These are phyloP conservation scores for Solanum clarkiae DNA, from an alignment of 257 asterid genomes.

Conservation along the genomic window DNA sequence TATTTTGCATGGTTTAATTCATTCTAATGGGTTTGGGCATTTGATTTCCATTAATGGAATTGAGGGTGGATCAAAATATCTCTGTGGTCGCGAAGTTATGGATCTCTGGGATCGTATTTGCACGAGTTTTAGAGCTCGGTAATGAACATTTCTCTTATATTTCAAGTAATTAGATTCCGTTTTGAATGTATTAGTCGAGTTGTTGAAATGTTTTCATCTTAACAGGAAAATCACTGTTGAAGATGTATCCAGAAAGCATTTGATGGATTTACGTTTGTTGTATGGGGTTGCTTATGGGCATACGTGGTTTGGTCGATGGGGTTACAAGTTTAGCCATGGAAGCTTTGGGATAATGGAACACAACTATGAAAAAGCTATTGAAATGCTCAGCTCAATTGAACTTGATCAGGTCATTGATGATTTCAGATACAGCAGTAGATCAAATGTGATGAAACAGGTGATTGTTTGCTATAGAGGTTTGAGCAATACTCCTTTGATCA, in stretches of 20 bases:
- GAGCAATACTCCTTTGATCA: slow-evolving; percentile 39
- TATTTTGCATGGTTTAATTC: slow-evolving; percentile 78
- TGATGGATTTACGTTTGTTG: slow-evolving; percentile 70
- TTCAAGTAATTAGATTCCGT: not conserved
- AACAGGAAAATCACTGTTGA: slow-evolving; percentile 69
- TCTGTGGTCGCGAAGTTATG: slow-evolving; percentile 66
- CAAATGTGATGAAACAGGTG: slow-evolving; percentile 27
- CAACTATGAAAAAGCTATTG: slow-evolving; percentile 50
- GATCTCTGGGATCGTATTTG: slow-evolving; percentile 94
- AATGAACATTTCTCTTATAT: not conserved
- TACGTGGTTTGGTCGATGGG: slow-evolving; percentile 94
- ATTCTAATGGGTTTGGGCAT: slow-evolving; percentile 85
- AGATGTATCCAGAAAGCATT: slow-evolving; percentile 65
- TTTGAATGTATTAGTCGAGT: not conserved
- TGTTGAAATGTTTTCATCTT: not conserved
- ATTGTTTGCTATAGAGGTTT: slow-evolving; percentile 44
- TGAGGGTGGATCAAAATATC: slow-evolving; percentile 66
- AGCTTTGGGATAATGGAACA: slow-evolving; percentile 82
- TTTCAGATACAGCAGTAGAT: slow-evolving; percentile 20
- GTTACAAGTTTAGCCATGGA: slow-evolving; percentile 68
- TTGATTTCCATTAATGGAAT: slow-evolving; percentile 72
- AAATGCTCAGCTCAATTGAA: slow-evolving; percentile 46
- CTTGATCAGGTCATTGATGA: slow-evolving; percentile 46
- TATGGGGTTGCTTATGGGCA: slow-evolving; percentile 80
- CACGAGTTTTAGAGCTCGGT: slow-evolving; percentile 49